Percentiles rank a stretch among this genome's conserved stretches.
Evolutionary conservation across 2,329 filamentous ascomycete species (phyloP).

Genomic region (Colletotrichum sp.): DNA sequence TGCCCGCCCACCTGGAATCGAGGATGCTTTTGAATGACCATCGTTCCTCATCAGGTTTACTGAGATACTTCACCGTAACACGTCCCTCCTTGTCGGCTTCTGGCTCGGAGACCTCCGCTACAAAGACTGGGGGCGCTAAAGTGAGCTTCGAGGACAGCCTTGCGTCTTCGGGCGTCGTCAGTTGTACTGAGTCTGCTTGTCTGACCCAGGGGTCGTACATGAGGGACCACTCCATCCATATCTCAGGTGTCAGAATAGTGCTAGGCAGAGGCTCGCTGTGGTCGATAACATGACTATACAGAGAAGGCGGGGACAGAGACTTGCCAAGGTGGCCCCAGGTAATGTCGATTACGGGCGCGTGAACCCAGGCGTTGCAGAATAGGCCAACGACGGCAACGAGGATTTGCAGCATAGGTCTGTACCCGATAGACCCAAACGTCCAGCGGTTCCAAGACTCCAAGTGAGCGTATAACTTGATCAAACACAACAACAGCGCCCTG

Average conservation of each 20-base stretch:
- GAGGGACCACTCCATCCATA: constrained; percentile 14
- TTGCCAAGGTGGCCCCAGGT: not conserved
- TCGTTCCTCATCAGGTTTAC: constrained; percentile 9
- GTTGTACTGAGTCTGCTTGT: not conserved
- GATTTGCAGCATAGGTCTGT: not conserved
- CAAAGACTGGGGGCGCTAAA: not conserved
- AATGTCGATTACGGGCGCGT: not conserved
- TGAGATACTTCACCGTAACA: not conserved
- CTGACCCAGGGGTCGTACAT: constrained; percentile 15
- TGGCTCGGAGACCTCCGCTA: not conserved
- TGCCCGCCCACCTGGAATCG: constrained; percentile 6
- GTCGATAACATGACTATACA: not conserved
- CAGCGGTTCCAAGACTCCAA: not conserved
- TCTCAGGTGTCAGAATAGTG: not conserved
- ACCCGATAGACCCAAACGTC: not conserved
- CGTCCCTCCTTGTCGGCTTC: constrained; percentile 8
- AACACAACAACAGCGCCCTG: not conserved
- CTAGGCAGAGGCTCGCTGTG: not conserved
- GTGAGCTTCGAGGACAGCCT: not conserved
- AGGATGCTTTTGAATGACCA: constrained; percentile 10
- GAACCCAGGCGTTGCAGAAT: constrained; percentile 11
- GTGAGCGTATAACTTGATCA: constrained; percentile 5
- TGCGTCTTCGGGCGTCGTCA: not conserved
- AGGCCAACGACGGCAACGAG: constrained; percentile 3
- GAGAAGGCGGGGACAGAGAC: not conserved